These are phyloP conservation scores for Colletotrichum lini DNA, from an alignment of 2,329 filamentous ascomycete genomes.

Conservation along the genomic window DNA sequence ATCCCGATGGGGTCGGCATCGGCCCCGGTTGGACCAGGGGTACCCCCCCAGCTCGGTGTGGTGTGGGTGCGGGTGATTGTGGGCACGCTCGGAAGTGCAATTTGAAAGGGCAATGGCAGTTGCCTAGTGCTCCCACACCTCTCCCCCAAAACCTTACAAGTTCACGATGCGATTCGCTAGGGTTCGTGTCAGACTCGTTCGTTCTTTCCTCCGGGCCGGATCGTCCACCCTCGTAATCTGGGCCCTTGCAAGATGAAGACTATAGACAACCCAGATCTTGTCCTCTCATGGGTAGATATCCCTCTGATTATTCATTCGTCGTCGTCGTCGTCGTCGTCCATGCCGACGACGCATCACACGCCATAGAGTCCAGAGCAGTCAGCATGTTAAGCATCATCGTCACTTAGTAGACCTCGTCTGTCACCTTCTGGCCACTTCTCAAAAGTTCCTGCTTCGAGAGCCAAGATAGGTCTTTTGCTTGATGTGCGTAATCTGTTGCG, in stretches of 20 bases:
- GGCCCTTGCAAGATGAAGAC: not conserved
- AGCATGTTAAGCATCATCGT: not conserved
- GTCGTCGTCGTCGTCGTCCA: not conserved
- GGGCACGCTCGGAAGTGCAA: conserved; percentile 2
- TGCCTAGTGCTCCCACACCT: too few species aligned
- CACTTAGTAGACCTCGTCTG: not conserved
- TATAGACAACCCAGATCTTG: not conserved
- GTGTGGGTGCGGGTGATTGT: conserved; percentile 26
- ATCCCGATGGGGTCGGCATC: conserved; percentile 8
- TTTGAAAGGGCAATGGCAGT: conserved; percentile 5
- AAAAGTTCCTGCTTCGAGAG: not conserved
- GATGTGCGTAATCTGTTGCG: conserved; percentile 33
- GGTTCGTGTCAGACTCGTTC: conserved; percentile 31
- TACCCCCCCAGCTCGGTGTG: not conserved
- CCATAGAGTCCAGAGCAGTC: not conserved
- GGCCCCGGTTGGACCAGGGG: conserved; percentile 21
- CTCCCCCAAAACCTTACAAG: not conserved
- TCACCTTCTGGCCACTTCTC: not conserved
- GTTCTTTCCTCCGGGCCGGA: conserved; percentile 29
- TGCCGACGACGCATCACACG: not conserved
- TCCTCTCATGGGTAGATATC: too few species aligned
- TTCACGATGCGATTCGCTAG: not conserved
- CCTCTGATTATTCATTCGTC: not conserved
- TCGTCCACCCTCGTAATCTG: not conserved
- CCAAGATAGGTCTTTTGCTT: not conserved